Evolutionary conservation across 768 basidiomycete species (phyloP).

Genomic region (Amanita jacksonii): DNA sequence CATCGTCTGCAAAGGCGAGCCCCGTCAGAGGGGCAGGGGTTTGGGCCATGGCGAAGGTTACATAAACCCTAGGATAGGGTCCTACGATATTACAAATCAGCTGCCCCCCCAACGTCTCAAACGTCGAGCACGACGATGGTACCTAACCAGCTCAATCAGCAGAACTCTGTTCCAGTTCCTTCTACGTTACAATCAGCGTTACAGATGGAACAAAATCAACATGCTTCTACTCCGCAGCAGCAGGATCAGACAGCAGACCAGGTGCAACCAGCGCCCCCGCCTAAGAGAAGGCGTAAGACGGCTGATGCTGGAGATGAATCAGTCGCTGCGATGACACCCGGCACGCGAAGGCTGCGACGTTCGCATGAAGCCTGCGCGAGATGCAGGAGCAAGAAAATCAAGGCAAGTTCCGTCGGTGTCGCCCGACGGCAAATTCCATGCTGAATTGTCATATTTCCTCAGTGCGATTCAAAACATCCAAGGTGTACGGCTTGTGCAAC

Average conservation of each 20-base stretch:
- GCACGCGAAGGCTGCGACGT: conserved; percentile 73
- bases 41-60: conserved; percentile 13
- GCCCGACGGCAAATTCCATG: conserved; percentile 81
- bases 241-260: conserved; percentile 21
- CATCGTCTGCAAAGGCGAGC: conserved; percentile 13
- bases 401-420: conserved; percentile 66
- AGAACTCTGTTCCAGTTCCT: conserved; percentile 23
- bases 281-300: conserved; percentile 49
- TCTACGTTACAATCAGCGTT: conserved; percentile 52
- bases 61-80: conserved; percentile 19
- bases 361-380: conserved; percentile 90
- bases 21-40: conserved; percentile 12
- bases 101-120: conserved; percentile 18
- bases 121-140: conserved; percentile 31
- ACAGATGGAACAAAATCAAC: conserved; percentile 60
- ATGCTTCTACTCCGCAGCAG: conserved; percentile 26
- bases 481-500: conserved; percentile 79
- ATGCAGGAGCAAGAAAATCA: conserved; percentile 95
- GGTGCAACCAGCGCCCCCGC: conserved; percentile 22
- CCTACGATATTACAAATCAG: conserved; percentile 25
- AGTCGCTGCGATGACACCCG: conserved; percentile 35
- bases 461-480: conserved; percentile 91
- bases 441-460: conserved; percentile 22
- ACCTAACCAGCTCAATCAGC: too few species aligned
- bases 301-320: conserved; percentile 46